Conservation (phyloP, 371 early-diverging fungal species). For the Mortierella sp. region DNA sequence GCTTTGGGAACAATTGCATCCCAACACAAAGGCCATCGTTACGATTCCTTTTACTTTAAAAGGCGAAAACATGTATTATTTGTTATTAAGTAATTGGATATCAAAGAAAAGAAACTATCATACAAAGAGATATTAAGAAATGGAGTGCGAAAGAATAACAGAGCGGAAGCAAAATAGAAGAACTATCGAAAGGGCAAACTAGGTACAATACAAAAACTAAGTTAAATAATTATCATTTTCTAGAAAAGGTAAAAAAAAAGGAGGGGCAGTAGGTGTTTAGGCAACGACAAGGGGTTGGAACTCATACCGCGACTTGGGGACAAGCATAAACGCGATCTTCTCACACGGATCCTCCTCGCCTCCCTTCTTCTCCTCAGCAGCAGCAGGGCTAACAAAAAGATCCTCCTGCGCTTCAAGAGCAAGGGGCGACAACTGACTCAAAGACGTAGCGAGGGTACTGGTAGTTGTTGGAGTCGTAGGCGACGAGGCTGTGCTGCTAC, state of each 20-base stretch:
- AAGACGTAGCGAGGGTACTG: not conserved
- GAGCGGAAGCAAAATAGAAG: not conserved
- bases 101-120: not conserved
- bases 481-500: not conserved
- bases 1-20: too few relatives aligned
- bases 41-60: not conserved
- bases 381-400: not conserved
- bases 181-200: not conserved
- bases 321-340: conserved; percentile 53
- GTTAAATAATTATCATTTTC: not conserved
- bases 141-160: not conserved
- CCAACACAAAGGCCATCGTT: too few relatives aligned
- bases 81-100: not conserved
- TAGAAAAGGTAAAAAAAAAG: not conserved
- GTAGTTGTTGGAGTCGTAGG: not conserved
- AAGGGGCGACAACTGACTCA: conserved; percentile 23
- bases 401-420: conserved; percentile 39
- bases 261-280: not conserved
- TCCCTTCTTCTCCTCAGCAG: not conserved
- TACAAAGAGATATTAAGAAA: not conserved
- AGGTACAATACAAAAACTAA: not conserved
- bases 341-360: conserved; percentile 27
- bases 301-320: conserved; percentile 53
- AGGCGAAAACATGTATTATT: not conserved
- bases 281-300: conserved; percentile 45